Base-by-base conservation (phyloP, 169 alveolate genomes). In the Besnoitia besnoiti region DNA sequence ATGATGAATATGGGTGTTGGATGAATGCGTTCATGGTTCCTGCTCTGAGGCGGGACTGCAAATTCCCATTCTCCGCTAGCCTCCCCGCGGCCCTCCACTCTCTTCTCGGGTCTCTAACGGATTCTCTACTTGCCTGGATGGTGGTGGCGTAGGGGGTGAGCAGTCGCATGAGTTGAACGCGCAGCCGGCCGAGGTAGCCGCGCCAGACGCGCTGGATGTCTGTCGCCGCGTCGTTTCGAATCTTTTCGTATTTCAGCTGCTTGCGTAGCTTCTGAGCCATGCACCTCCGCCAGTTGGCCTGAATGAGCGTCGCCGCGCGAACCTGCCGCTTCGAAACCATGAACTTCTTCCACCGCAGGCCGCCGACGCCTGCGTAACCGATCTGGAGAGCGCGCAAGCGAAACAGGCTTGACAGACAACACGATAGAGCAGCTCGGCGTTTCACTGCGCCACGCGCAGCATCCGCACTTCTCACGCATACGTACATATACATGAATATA, bases 151-250 rank as follows among this genome's bases (percentile, higher is more conserved):
- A 87, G 73, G 85, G 85, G 3, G 85, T 87, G 37, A 87, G 62
- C 10, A 51, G 46, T 47, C 76, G 42, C 91, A 87, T 87, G 40
- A 87, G 85, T 21, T 67, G 55, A 3, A 87, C 84, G 49, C 91
- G 42, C 33, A 87, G 85, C 40, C 91, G 59, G 3, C 77, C 82
- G 19, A 87, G 59, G 59, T 62, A 62, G 39, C 91, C 91, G 12
- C 91, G 42, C 91, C 91, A 87, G 62, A 62, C 67, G 0, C 61
- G 3, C 67, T 87, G 91, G 55, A 87, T 87, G 37, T 55, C 76
- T 4, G 73, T 62, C 30, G 91, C 91, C 7, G 85, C 82, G 21
- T 24, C 33, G 67, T 62, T 59, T 24, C 40, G 39, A 42, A 27
- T 35, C 14, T 27, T 1, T 46, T 87, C 85, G 21, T 39, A 19